Percentiles rank a stretch among this genome's conserved stretches.
phyloP scores from a whole-genome alignment of 257 asterid genomes.

The Lithospermum erythrorhizon region DNA sequence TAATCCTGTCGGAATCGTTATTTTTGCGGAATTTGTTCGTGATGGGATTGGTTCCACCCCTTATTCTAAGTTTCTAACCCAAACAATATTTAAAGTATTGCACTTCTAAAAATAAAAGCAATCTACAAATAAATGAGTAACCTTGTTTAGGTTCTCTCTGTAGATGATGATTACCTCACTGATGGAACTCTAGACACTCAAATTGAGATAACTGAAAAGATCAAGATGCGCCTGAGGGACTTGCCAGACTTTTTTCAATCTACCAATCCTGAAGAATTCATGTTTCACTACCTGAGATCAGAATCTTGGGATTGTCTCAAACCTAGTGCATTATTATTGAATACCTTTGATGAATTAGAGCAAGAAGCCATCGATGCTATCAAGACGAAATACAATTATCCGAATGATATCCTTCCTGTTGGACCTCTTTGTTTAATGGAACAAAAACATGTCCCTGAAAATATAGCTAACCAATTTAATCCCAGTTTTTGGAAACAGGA shows the following conservation, averaged over 20 bases:
- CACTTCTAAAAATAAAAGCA: too few relatives aligned
- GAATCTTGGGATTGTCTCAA: slow-evolving; percentile 9
- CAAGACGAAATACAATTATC: slow-evolving; percentile 1
- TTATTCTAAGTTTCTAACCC: too few relatives aligned
- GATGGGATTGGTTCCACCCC: too few relatives aligned
- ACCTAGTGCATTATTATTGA: slow-evolving; percentile 16
- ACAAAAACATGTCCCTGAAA: not conserved
- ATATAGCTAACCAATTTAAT: not conserved
- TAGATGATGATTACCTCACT: slow-evolving; percentile 12
- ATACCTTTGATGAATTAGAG: slow-evolving; percentile 23
- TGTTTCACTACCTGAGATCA: slow-evolving; percentile 6
- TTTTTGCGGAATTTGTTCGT: too few relatives aligned
- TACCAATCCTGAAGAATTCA: slow-evolving; percentile 12
- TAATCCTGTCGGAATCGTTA: too few relatives aligned
- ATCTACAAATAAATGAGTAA: too few relatives aligned
- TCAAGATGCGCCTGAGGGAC: slow-evolving; percentile 18
- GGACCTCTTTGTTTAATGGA: slow-evolving; percentile 17
- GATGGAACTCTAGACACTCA: slow-evolving; percentile 9
- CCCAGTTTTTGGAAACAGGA: too few relatives aligned
- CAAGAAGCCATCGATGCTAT: slow-evolving; percentile 10
- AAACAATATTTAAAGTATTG: too few relatives aligned
- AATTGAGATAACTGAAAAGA: slow-evolving; percentile 17
- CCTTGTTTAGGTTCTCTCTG: not conserved
- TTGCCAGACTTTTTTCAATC: slow-evolving; percentile 16
- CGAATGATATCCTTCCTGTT: slow-evolving; percentile 10